Evolutionary conservation across 108 stramenopile genomes (phyloP).

Genomic region (Epithemia pelagica): DNA sequence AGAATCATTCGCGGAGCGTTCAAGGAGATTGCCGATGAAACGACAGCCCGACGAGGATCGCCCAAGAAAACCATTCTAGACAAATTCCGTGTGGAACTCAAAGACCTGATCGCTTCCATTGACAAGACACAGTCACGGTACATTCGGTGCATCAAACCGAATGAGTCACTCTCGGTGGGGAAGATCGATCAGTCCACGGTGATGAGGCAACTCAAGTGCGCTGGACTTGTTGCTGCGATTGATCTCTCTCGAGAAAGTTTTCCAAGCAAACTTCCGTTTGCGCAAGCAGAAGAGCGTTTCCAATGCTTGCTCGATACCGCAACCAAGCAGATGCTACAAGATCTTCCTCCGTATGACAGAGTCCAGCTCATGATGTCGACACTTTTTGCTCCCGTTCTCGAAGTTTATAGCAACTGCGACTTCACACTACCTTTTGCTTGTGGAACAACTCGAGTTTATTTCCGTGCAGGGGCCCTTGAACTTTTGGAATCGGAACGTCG

Average conservation of each 20-base stretch:
- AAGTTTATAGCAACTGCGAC: not conserved
- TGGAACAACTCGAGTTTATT: slow-evolving; percentile 85
- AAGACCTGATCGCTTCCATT: slow-evolving; percentile 52
- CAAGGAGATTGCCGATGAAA: not conserved
- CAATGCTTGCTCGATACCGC: slow-evolving; percentile 15
- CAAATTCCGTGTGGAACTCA: slow-evolving; percentile 62
- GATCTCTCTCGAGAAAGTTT: slow-evolving; percentile 84
- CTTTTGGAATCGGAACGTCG: slow-evolving; percentile 49
- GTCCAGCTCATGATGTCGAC: slow-evolving; percentile 28
- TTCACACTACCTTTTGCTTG: slow-evolving; percentile 47
- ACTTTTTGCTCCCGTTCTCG: slow-evolving; percentile 5
- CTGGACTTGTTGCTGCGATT: slow-evolving; percentile 90
- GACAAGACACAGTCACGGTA: slow-evolving; percentile 70
- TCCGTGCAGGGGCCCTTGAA: slow-evolving; percentile 76
- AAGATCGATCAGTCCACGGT: slow-evolving; percentile 62
- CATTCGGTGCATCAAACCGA: slow-evolving; percentile 90
- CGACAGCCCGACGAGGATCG: slow-evolving; percentile 20
- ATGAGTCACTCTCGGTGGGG: slow-evolving; percentile 51
- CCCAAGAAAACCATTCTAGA: slow-evolving; percentile 47
- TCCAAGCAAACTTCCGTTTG: slow-evolving; percentile 81
- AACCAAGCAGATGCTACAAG: slow-evolving; percentile 1
- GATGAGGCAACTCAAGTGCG: slow-evolving; percentile 85
- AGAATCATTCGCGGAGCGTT: slow-evolving; percentile 50
- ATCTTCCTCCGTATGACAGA: slow-evolving; percentile 20
- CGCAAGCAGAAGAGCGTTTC: slow-evolving; percentile 57